Evolutionary conservation across 345 rosid genomes (phyloP).

Genomic region (Hypericum perforatum): DNA sequence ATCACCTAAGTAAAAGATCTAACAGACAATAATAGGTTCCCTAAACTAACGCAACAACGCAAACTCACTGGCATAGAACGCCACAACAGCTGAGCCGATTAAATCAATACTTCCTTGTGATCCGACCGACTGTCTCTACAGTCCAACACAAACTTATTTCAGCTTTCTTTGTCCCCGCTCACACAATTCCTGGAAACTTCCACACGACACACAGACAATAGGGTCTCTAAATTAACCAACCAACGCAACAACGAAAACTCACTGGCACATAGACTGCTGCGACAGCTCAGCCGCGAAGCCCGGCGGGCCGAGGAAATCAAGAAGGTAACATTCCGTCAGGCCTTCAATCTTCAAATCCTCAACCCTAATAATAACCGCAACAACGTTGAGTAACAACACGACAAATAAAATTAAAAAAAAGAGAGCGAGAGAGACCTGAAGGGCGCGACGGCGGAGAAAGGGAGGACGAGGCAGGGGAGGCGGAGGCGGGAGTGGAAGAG

Average conservation of each 20-base stretch:
- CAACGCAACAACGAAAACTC: slow-evolving; percentile 16
- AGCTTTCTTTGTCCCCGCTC: too few species aligned
- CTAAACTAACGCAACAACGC: too few species aligned
- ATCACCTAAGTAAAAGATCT: too few species aligned
- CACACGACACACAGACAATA: too few species aligned
- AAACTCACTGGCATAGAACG: slow-evolving; percentile 46
- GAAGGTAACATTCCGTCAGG: slow-evolving; percentile 54
- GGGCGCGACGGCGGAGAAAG: slow-evolving; percentile 34
- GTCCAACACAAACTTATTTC: too few species aligned
- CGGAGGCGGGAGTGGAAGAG: slow-evolving; percentile 60
- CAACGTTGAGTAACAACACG: not conserved
- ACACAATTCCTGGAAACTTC: too few species aligned
- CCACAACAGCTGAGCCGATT: slow-evolving; percentile 20
- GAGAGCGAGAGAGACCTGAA: not conserved
- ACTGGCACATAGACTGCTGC: slow-evolving; percentile 43
- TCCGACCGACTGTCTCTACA: too few species aligned
- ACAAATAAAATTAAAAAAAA: not conserved
- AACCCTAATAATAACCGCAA: slow-evolving; percentile 23
- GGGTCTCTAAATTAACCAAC: not conserved
- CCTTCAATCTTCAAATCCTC: slow-evolving; percentile 44
- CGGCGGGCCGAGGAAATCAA: slow-evolving; percentile 54
- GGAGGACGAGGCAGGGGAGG: slow-evolving; percentile 58
- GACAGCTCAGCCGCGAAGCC: slow-evolving; percentile 36
- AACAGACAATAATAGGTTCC: too few species aligned
- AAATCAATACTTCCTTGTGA: too few species aligned